Percentiles rank a stretch among this genome's conserved stretches.
These are phyloP conservation scores for Pythium periplocum DNA, from an alignment of 352 stramenopile genomes.

Conservation along the genomic window DNA sequence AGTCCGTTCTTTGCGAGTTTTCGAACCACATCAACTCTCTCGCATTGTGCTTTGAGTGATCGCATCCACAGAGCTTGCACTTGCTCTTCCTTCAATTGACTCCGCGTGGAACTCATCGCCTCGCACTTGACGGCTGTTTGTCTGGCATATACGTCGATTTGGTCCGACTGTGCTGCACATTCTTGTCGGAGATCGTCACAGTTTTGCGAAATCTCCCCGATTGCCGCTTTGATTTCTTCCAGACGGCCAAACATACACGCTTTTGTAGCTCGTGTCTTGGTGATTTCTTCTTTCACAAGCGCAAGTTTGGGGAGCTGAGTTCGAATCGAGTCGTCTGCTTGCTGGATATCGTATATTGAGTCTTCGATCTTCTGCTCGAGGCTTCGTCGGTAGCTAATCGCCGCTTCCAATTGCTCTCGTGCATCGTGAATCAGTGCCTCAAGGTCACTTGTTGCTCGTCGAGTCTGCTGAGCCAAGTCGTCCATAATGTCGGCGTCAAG, in stretches of 20 bases:
- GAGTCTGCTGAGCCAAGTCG: conserved; percentile 2
- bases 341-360: background rate
- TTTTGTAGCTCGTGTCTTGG: background rate
- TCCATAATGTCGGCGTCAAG: conserved; percentile 2
- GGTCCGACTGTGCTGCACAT: conserved; percentile 3
- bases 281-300: conserved; percentile 5
- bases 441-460: conserved; percentile 4
- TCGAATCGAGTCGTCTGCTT: conserved; percentile 2
- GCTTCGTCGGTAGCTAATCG: conserved; percentile 2
- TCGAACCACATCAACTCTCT: conserved; percentile 4
- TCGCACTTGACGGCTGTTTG: conserved; percentile 18
- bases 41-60: conserved; percentile 13
- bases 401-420: conserved; percentile 2
- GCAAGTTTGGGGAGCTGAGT: conserved; percentile 6
- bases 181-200: conserved; percentile 1
- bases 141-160: background rate
- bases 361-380: conserved; percentile 8
- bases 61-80: conserved; percentile 15
- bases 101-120: background rate
- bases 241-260: conserved; percentile 1
- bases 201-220: background rate
- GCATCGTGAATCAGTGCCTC: conserved; percentile 7
- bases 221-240: background rate
- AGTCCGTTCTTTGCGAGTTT: conserved; percentile 15
- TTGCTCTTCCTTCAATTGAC: background rate